Conservation (phyloP, 2,329 filamentous ascomycete genomes). For the Dothideomycetes sp. region DNA sequence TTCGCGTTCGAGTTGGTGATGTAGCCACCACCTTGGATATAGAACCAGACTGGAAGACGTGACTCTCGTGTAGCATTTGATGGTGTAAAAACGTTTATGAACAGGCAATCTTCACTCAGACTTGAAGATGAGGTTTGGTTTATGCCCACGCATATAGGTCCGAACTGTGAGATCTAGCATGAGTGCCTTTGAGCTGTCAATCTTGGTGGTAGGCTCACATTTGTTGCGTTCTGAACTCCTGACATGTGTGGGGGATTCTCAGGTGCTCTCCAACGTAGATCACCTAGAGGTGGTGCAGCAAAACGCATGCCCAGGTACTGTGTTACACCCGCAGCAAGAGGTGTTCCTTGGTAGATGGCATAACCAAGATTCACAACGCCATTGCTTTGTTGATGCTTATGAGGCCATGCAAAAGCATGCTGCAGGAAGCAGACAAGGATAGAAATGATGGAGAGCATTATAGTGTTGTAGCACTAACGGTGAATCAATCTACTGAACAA, state of each 20-base stretch:
- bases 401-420: background rate
- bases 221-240: constrained; percentile 1
- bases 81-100: constrained; percentile 27
- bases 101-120: constrained; percentile 27
- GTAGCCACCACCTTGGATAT: constrained; percentile 30
- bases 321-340: constrained; percentile 3
- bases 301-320: constrained; percentile 6
- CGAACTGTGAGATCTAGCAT: constrained; percentile 7
- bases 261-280: constrained; percentile 6
- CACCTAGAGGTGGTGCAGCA: constrained; percentile 4
- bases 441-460: constrained; percentile 2
- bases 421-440: background rate
- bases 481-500: too few species aligned
- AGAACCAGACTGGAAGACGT: constrained; percentile 27
- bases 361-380: constrained; percentile 2
- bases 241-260: background rate
- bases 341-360: constrained; percentile 2
- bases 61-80: constrained; percentile 21
- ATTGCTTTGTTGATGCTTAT: too few species aligned
- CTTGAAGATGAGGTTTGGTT: background rate
- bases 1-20: constrained; percentile 24
- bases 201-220: too few species aligned
- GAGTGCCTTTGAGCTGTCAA: background rate
- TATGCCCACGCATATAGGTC: constrained; percentile 6
- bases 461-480: too few species aligned